Percentiles rank a stretch among this genome's conserved stretches.
phyloP scores from a whole-genome alignment of 202 grass and related monocot species.

The Alloteropsis angusta region DNA sequence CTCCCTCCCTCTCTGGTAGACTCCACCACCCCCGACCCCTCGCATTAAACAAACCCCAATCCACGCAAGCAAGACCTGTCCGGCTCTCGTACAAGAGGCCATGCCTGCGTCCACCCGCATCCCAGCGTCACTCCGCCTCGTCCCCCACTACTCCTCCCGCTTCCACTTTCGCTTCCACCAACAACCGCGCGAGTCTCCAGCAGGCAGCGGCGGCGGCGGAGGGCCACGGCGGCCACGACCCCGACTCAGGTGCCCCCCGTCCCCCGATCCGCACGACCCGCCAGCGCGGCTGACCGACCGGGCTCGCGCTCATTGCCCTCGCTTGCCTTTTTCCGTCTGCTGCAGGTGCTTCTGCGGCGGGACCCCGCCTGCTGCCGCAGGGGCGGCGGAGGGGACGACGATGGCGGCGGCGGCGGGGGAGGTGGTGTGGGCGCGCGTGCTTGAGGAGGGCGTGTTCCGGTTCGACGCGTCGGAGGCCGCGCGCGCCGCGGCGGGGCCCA shows the following conservation, averaged over 20 bases:
- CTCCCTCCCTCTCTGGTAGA: too few species aligned
- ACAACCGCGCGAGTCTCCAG: background rate
- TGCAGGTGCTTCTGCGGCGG: slow-evolving; percentile 22
- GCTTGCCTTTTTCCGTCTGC: background rate
- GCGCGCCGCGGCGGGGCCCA: slow-evolving; percentile 49
- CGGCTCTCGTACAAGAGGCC: background rate
- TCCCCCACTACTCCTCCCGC: background rate
- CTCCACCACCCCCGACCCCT: background rate
- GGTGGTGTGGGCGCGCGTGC: slow-evolving; percentile 52
- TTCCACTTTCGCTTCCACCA: slow-evolving; percentile 10
- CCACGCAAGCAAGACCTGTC: background rate
- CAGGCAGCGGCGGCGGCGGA: background rate
- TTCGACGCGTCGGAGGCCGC: slow-evolving; percentile 64
- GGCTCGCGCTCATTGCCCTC: background rate
- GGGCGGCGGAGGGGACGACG: background rate
- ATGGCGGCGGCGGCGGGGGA: background rate
- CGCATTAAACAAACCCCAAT: background rate
- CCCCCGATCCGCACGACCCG: background rate
- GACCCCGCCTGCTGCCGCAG: background rate
- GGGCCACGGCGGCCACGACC: background rate
- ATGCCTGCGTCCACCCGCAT: background rate
- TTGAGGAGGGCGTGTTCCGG: slow-evolving; percentile 71
- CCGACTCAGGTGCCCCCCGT: background rate
- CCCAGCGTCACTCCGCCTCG: background rate
- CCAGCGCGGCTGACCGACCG: background rate